phyloP scores from a whole-genome alignment of 2,329 filamentous ascomycete genomes.

The Monosporascus ibericus region DNA sequence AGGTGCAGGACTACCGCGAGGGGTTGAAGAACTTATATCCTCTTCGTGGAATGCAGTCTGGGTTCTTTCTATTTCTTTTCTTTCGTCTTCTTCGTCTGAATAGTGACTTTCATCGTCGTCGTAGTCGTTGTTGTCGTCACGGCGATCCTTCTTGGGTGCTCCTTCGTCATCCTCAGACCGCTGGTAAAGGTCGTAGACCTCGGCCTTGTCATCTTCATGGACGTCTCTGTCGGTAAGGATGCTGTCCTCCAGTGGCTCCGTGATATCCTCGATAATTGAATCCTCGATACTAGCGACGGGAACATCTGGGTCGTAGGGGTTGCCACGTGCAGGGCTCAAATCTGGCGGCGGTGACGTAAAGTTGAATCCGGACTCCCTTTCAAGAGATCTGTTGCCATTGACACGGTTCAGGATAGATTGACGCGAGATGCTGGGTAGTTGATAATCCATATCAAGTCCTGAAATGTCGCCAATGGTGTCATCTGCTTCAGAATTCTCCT shows the following conservation, averaged over 20 bases:
- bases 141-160: conserved; percentile 26
- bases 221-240: conserved; percentile 56
- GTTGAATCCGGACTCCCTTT: conserved; percentile 56
- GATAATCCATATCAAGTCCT: conserved; percentile 52
- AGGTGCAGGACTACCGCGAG: conserved; percentile 38
- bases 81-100: conserved; percentile 31
- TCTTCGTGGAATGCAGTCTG: conserved; percentile 19
- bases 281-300: conserved; percentile 84
- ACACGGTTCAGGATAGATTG: conserved; percentile 91
- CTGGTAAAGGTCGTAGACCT: conserved; percentile 64
- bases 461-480: conserved; percentile 56
- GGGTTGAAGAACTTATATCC: conserved; percentile 45
- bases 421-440: conserved; percentile 76
- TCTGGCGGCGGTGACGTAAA: conserved; percentile 57
- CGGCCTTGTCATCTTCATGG: conserved; percentile 54
- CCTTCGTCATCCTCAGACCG: conserved; percentile 36
- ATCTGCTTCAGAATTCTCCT: conserved; percentile 46
- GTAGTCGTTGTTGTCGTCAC: conserved; percentile 38
- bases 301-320: conserved; percentile 75
- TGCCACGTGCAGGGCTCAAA: conserved; percentile 51
- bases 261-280: conserved; percentile 46
- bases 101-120: conserved; percentile 53
- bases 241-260: conserved; percentile 47
- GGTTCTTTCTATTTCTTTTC: neutral
- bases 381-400: conserved; percentile 55